Conservation (phyloP, 345 rosid species). For the Durio zibethinus region DNA sequence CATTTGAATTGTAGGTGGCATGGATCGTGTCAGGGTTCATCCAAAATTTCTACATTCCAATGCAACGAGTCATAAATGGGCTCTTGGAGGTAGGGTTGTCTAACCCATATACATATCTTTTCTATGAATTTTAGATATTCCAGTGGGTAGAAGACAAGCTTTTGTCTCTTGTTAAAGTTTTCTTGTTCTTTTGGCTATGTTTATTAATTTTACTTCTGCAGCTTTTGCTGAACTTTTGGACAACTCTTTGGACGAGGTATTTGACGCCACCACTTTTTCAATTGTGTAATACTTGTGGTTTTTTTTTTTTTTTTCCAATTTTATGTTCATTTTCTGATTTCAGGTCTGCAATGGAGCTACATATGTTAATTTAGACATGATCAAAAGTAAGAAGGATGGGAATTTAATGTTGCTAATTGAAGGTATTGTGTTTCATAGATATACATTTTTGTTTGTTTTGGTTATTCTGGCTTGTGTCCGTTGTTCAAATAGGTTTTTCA, state of each 20-base stretch:
- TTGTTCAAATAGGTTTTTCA: not conserved
- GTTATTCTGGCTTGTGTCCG: not conserved
- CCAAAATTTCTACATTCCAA: constrained; percentile 93
- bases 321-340: not conserved
- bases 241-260: constrained; percentile 87
- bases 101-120: constrained; percentile 3
- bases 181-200: not conserved
- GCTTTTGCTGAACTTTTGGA: constrained; percentile 95
- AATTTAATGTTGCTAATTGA: constrained; percentile 72
- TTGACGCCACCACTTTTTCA: not conserved
- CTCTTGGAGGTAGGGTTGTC: constrained; percentile 73
- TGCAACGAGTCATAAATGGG: constrained; percentile 99
- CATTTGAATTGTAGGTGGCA: constrained; percentile 45
- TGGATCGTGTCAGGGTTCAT: constrained; percentile 92
- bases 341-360: constrained; percentile 83
- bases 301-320: not conserved
- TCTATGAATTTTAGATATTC: not conserved
- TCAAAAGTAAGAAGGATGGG: constrained; percentile 55
- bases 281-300: not conserved
- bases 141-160: not conserved
- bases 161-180: not conserved
- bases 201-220: constrained; percentile 29
- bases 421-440: constrained; percentile 36
- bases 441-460: not conserved
- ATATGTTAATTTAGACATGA: constrained; percentile 68